A percentile compares a stretch with the other conserved stretches of the same genome.
Conservation (phyloP, 163 green algal species). For the Chloromonas sp. region DNA sequence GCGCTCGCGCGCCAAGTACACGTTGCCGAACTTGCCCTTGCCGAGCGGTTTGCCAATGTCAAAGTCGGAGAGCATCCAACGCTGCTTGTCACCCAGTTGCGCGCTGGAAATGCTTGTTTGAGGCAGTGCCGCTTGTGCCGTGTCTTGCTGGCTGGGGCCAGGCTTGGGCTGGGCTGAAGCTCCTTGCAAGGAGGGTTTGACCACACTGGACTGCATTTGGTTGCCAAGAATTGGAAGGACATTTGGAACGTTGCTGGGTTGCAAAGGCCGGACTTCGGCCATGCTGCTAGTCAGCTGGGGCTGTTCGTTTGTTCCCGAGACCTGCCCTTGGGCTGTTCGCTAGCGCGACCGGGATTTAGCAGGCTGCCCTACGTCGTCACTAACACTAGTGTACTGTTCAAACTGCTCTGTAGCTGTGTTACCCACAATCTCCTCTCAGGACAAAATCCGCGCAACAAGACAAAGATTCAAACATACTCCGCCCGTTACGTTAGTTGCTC, state of each 20-base stretch:
- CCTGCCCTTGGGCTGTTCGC: too few relatives aligned
- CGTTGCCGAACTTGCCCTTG: slow-evolving; percentile 97
- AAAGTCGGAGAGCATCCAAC: slow-evolving; percentile 81
- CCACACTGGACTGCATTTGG: too few relatives aligned
- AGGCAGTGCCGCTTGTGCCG: neutral
- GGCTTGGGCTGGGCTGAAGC: neutral
- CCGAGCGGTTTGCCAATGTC: slow-evolving; percentile 97
- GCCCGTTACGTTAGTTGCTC: too few relatives aligned
- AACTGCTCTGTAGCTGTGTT: too few relatives aligned
- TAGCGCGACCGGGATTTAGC: too few relatives aligned
- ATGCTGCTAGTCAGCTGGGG: neutral
- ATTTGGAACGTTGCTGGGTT: neutral
- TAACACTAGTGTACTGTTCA: too few relatives aligned
- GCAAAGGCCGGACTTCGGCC: neutral
- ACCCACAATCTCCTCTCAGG: too few relatives aligned
- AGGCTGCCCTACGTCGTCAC: too few relatives aligned
- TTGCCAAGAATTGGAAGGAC: neutral
- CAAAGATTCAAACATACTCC: too few relatives aligned
- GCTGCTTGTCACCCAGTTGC: neutral
- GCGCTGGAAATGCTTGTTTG: neutral
- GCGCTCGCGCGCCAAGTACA: slow-evolving; percentile 96
- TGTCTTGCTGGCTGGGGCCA: neutral
- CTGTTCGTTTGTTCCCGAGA: too few relatives aligned
- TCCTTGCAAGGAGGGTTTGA: neutral
- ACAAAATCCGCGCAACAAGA: too few relatives aligned